Evolutionary conservation across 108 stramenopile genomes (phyloP).

Genomic region (Craspedostauros australis): DNA sequence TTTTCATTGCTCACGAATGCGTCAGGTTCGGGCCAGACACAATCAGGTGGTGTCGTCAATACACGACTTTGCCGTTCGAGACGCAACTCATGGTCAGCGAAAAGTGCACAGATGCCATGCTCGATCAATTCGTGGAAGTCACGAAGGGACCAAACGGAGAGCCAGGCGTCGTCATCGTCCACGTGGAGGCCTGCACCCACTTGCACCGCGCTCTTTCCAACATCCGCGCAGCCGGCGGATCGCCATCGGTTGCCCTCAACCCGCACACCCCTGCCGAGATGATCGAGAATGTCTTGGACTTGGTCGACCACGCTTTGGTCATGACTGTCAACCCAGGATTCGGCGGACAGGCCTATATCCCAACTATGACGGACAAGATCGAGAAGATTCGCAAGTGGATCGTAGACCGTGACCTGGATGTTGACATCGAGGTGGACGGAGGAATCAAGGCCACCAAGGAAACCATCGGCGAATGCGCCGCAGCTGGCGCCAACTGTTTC

Average conservation of each 20-base stretch:
- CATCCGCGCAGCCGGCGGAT: conserved; percentile 13
- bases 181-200: conserved; percentile 17
- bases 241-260: conserved; percentile 7
- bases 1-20: background rate
- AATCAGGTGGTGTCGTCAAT: conserved; percentile 2
- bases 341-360: conserved; percentile 53
- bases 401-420: conserved; percentile 11
- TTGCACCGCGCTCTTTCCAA: conserved; percentile 3
- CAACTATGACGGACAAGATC: conserved; percentile 42
- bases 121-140: conserved; percentile 3
- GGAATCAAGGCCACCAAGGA: conserved; percentile 15
- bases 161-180: conserved; percentile 13
- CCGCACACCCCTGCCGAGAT: conserved; percentile 15
- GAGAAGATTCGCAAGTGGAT: conserved; percentile 27
- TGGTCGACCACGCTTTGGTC: conserved; percentile 45
- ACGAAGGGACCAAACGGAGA: conserved; percentile 9
- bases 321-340: conserved; percentile 74
- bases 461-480: conserved; percentile 9
- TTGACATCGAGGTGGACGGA: conserved; percentile 12
- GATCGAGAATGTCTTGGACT: conserved; percentile 21
- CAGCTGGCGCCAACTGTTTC: conserved; percentile 13
- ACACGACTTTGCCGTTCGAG: conserved; percentile 12
- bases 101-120: conserved; percentile 14
- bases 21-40: background rate
- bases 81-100: conserved; percentile 17